These are phyloP conservation scores for Pleurotus tuber-regium DNA, from an alignment of 768 basidiomycete species.

Conservation along the genomic window DNA sequence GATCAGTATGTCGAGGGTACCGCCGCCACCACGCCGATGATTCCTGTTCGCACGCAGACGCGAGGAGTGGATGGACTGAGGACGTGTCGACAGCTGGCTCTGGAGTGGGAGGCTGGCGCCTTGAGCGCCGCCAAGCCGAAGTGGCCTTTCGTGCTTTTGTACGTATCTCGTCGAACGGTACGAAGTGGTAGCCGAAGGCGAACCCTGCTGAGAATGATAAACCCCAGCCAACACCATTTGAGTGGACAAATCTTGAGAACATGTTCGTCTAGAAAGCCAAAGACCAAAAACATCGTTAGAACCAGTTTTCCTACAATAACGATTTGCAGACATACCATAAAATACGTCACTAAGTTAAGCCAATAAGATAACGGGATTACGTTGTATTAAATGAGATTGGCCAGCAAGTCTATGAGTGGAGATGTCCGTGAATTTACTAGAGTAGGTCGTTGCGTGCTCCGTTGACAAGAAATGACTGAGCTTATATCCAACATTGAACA, in stretches of 20 bases:
- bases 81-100: too few species aligned
- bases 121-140: too few species aligned
- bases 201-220: too few species aligned
- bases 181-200: too few species aligned
- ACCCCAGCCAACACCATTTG: too few species aligned
- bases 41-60: too few species aligned
- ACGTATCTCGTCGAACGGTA: not conserved
- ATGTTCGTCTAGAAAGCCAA: not conserved
- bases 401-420: constrained; percentile 6
- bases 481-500: not conserved
- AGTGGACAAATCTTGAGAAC: not conserved
- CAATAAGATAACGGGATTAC: not conserved
- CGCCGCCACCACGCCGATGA: too few species aligned
- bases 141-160: not conserved
- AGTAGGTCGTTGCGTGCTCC: constrained; percentile 5
- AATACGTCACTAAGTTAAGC: constrained; percentile 3
- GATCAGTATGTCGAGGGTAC: too few species aligned
- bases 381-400: not conserved
- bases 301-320: not conserved
- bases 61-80: too few species aligned
- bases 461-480: not conserved
- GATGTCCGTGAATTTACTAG: constrained; percentile 3
- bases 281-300: too few species aligned
- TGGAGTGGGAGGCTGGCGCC: too few species aligned
- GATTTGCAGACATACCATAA: not conserved